phyloP scores from a whole-genome alignment of 768 basidiomycete species.

The Leucogyrophana mollusca region DNA sequence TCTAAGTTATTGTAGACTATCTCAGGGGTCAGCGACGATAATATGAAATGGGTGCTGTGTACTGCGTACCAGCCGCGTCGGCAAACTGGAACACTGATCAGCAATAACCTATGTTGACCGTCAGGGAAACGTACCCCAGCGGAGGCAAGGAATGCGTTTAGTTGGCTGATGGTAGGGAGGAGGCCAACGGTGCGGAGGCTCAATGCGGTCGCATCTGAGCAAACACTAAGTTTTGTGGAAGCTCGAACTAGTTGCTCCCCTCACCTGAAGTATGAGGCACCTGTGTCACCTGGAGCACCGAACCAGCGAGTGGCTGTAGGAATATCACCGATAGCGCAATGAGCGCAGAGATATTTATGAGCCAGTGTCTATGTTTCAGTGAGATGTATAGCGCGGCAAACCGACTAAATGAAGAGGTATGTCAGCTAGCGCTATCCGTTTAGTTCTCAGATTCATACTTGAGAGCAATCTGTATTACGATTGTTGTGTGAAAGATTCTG shows the following conservation, averaged over 20 bases:
- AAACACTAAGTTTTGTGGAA: constrained; percentile 34
- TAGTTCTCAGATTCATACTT: constrained; percentile 31
- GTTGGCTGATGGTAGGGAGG: constrained; percentile 37
- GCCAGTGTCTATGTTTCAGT: constrained; percentile 48
- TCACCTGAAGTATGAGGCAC: constrained; percentile 20
- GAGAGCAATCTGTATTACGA: constrained; percentile 35
- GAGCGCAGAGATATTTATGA: constrained; percentile 52
- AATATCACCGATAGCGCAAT: constrained; percentile 44
- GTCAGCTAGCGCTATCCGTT: constrained; percentile 3
- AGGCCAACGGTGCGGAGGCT: constrained; percentile 45
- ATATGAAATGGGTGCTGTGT: constrained; percentile 5
- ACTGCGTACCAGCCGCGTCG: constrained; percentile 42
- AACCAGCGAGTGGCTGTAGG: constrained; percentile 58
- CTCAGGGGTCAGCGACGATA: background rate
- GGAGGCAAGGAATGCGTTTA: constrained; percentile 59
- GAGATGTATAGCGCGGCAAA: constrained; percentile 42
- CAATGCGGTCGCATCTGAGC: constrained; percentile 36
- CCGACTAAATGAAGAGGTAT: constrained; percentile 33
- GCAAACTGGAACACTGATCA: constrained; percentile 30
- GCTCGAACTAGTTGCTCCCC: constrained; percentile 35
- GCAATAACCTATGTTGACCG: background rate
- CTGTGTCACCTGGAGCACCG: constrained; percentile 27
- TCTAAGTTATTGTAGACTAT: constrained; percentile 37
- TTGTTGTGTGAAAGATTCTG: constrained; percentile 5
- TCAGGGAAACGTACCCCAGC: constrained; percentile 43